Evolutionary conservation across 768 basidiomycete genomes (phyloP).

Genomic region (Chiua virens): DNA sequence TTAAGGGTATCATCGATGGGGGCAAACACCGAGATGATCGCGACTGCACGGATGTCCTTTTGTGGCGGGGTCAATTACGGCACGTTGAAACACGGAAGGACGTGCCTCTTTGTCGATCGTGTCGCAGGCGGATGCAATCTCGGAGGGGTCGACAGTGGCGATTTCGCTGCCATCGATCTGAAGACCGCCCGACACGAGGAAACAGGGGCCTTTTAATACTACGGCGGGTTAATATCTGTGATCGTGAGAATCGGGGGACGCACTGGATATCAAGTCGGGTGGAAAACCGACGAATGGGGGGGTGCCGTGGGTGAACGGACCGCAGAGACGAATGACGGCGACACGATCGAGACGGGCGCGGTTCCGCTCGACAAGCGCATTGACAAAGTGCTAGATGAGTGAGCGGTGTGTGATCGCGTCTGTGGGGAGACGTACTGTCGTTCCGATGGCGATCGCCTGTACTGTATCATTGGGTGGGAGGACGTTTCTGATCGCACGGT

Average conservation of each 20-base stretch:
- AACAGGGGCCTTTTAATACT: conserved; percentile 31
- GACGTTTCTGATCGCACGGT: conserved; percentile 46
- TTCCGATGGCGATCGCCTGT: conserved; percentile 58
- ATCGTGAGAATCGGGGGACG: conserved; percentile 16
- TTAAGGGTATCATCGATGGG: conserved; percentile 44
- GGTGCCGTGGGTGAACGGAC: conserved; percentile 55
- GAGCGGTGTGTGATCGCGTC: background rate
- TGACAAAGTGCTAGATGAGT: conserved; percentile 46
- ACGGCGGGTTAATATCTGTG: background rate
- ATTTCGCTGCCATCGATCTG: conserved; percentile 53
- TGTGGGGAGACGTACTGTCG: conserved; percentile 42
- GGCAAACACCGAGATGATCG: conserved; percentile 49
- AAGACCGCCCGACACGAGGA: conserved; percentile 38
- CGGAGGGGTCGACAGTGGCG: conserved; percentile 38
- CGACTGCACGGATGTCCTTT: conserved; percentile 35
- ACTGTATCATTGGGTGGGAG: too few relatives aligned
- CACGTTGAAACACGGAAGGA: background rate
- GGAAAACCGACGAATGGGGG: conserved; percentile 60
- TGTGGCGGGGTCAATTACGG: too few relatives aligned
- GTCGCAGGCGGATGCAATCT: conserved; percentile 45
- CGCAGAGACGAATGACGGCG: conserved; percentile 63
- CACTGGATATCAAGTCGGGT: conserved; percentile 29
- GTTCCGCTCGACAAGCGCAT: conserved; percentile 61
- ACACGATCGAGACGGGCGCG: conserved; percentile 53
- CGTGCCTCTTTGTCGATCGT: conserved; percentile 34